phyloP scores from a whole-genome alignment of 2,329 filamentous ascomycete species.

The Sporothrix luriei region DNA sequence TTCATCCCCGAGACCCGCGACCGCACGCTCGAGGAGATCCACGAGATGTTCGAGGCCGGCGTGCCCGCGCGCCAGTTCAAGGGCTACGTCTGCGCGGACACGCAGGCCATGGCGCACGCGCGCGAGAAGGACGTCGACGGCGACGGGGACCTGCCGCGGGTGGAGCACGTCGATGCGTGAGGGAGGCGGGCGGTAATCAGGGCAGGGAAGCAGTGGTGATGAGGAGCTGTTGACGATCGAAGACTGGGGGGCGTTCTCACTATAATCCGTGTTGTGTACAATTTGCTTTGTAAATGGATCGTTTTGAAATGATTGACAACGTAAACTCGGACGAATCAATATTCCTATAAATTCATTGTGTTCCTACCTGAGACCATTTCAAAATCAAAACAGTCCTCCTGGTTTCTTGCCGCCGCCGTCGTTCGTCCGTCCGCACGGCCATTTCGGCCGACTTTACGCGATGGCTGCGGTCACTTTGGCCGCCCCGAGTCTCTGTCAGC shows the following conservation, averaged over 20 bases:
- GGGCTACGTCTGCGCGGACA: slow-evolving; percentile 30
- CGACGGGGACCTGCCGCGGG: background rate
- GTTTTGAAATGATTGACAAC: too few species aligned
- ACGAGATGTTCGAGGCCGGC: slow-evolving; percentile 46
- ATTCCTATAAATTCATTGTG: too few species aligned
- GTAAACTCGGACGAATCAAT: too few species aligned
- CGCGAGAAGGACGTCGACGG: background rate
- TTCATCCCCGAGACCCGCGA: slow-evolving; percentile 52
- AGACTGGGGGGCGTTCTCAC: too few species aligned
- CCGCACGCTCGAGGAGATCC: slow-evolving; percentile 54
- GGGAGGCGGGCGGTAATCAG: background rate
- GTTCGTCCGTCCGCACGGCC: slow-evolving; percentile 6
- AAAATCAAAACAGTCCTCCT: too few species aligned
- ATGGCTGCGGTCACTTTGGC: too few species aligned
- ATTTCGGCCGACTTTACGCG: background rate
- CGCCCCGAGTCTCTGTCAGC: slow-evolving; percentile 4
- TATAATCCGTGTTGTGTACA: too few species aligned
- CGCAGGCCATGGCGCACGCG: slow-evolving; percentile 18
- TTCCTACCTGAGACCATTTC: too few species aligned
- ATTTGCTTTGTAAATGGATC: too few species aligned
- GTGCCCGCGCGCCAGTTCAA: slow-evolving; percentile 36
- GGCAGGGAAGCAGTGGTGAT: too few species aligned
- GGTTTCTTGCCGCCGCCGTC: background rate
- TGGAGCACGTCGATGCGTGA: background rate
- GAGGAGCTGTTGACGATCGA: too few species aligned